These are phyloP conservation scores for Calycina herbarum DNA, from an alignment of 2,329 filamentous ascomycete genomes.

Conservation along the genomic window DNA sequence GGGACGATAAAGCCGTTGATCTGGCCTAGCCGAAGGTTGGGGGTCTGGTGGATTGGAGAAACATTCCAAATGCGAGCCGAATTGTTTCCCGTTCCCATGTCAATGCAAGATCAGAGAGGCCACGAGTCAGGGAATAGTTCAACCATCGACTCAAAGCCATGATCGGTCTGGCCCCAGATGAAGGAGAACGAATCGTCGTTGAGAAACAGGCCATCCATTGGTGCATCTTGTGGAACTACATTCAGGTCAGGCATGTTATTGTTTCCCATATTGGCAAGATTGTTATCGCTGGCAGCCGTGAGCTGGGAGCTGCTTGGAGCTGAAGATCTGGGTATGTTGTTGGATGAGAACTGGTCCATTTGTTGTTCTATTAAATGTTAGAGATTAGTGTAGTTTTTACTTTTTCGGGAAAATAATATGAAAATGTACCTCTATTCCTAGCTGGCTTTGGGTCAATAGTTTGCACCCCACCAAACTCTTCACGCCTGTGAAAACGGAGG, in stretches of 20 bases:
- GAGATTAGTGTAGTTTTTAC: neutral
- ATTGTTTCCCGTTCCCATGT: neutral
- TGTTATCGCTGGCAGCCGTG: neutral
- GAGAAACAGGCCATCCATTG: constrained; percentile 13
- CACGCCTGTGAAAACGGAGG: constrained; percentile 7
- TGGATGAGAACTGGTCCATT: constrained; percentile 3
- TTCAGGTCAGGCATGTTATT: constrained; percentile 7
- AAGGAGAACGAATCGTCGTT: constrained; percentile 17
- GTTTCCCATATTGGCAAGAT: neutral
- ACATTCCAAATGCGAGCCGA: neutral
- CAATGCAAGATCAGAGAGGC: constrained; percentile 12
- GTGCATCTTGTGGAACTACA: neutral
- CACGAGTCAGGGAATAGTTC: constrained; percentile 21
- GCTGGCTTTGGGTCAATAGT: constrained; percentile 10
- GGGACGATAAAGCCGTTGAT: neutral
- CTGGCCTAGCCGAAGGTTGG: neutral
- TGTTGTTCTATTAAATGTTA: constrained; percentile 9
- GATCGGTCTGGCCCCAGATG: constrained; percentile 18
- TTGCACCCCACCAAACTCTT: constrained; percentile 19
- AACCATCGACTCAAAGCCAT: constrained; percentile 21
- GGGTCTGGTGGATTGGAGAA: neutral
- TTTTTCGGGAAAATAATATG: neutral
- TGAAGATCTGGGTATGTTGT: neutral
- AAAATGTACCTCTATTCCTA: constrained; percentile 5
- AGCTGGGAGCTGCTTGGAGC: neutral